A percentile compares a stretch with the other conserved stretches of the same genome.
Evolutionary conservation across 768 basidiomycete genomes (phyloP).

Genomic region (Leccinum uliginosum): DNA sequence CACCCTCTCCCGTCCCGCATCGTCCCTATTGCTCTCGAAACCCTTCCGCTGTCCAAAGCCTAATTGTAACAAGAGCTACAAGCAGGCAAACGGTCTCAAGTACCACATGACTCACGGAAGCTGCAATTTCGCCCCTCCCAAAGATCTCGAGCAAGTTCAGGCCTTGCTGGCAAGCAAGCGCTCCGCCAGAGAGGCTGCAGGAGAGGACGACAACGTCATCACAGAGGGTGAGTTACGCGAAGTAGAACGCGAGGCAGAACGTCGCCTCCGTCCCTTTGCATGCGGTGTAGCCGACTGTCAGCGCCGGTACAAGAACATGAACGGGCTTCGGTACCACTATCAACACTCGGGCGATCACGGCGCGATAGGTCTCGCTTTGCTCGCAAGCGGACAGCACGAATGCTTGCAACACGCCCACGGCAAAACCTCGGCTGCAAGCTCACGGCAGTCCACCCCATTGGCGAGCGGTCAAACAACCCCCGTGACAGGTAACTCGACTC

Average conservation of each 20-base stretch:
- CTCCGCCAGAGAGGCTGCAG: slow-evolving; percentile 35
- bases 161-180: slow-evolving; percentile 56
- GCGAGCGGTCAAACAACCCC: slow-evolving; percentile 31
- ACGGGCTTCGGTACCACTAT: slow-evolving; percentile 93
- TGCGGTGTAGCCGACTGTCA: slow-evolving; percentile 85
- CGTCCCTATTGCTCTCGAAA: slow-evolving; percentile 70
- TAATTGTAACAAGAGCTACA: slow-evolving; percentile 94
- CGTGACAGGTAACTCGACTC: slow-evolving; percentile 26
- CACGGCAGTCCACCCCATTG: slow-evolving; percentile 30
- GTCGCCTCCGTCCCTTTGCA: slow-evolving; percentile 76
- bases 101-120: slow-evolving; percentile 92
- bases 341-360: slow-evolving; percentile 97
- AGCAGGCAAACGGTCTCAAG: slow-evolving; percentile 93
- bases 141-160: slow-evolving; percentile 74
- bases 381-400: slow-evolving; percentile 71
- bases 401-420: slow-evolving; percentile 39
- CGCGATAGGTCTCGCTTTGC: slow-evolving; percentile 76
- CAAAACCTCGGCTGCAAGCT: slow-evolving; percentile 28
- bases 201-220: slow-evolving; percentile 41
- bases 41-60: slow-evolving; percentile 93
- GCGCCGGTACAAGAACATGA: slow-evolving; percentile 98
- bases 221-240: slow-evolving; percentile 63
- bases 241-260: slow-evolving; percentile 82
- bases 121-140: slow-evolving; percentile 90
- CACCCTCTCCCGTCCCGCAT: slow-evolving; percentile 46